A percentile compares a stretch with the other conserved stretches of the same genome.
Conservation (phyloP, 345 rosid species). For the Eucalyptus albens region DNA sequence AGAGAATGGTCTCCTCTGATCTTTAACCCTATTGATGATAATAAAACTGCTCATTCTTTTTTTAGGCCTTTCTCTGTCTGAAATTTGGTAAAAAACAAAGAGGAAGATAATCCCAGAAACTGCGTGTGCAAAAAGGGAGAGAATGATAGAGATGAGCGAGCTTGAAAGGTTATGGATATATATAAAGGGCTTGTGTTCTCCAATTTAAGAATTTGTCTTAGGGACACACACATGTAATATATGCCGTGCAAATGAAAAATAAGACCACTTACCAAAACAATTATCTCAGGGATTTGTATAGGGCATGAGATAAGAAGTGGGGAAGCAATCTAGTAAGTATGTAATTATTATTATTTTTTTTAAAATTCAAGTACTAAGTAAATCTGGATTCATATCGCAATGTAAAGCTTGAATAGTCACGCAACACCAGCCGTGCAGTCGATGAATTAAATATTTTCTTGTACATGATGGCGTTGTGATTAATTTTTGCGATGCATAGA, state of each 20-base stretch:
- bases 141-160: neutral
- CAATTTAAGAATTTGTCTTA: neutral
- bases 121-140: neutral
- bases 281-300: neutral
- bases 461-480: neutral
- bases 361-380: neutral
- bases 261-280: neutral
- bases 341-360: neutral
- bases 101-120: neutral
- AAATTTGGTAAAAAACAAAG: neutral
- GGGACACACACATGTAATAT: neutral
- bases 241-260: neutral
- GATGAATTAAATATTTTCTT: neutral
- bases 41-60: neutral
- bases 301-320: neutral
- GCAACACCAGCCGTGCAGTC: neutral
- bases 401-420: neutral
- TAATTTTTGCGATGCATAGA: neutral
- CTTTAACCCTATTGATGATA: neutral
- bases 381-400: neutral
- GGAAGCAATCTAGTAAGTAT: neutral
- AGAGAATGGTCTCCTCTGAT: neutral
- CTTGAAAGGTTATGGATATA: neutral
- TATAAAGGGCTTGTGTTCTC: neutral
- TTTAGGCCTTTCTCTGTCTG: neutral